A percentile compares a stretch with the other conserved stretches of the same genome.
These are phyloP conservation scores for Mycothermus thermophilus DNA, from an alignment of 495 filamentous ascomycete genomes.

Conservation along the genomic window DNA sequence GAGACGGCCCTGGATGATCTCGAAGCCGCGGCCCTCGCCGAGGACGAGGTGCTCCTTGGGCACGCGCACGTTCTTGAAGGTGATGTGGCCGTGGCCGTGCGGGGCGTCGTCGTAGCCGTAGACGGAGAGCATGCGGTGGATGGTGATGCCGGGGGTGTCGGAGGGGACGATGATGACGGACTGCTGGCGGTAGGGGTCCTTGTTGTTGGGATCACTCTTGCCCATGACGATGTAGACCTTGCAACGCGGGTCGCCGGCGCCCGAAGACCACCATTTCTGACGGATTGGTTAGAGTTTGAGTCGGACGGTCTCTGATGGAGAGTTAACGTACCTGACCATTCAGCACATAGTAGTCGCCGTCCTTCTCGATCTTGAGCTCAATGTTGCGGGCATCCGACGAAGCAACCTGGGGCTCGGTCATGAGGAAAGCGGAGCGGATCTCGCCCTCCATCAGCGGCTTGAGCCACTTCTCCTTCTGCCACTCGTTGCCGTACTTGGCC, in stretches of 20 bases:
- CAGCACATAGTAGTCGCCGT: constrained; percentile 71
- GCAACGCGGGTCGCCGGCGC: constrained; percentile 82
- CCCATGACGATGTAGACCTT: constrained; percentile 87
- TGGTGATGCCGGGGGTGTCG: constrained; percentile 57
- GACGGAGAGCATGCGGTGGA: constrained; percentile 75
- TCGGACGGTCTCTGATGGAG: neutral
- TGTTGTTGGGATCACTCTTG: constrained; percentile 59
- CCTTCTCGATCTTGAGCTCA: constrained; percentile 59
- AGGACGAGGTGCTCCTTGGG: constrained; percentile 67
- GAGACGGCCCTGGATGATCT: constrained; percentile 88
- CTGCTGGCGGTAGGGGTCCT: constrained; percentile 69
- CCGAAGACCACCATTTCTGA: constrained; percentile 94
- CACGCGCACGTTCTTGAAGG: constrained; percentile 73
- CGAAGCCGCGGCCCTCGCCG: constrained; percentile 84
- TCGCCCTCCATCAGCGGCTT: constrained; percentile 68
- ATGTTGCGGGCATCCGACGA: constrained; percentile 86
- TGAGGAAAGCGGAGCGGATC: constrained; percentile 81
- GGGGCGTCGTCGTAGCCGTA: constrained; percentile 94
- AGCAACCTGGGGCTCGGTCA: constrained; percentile 82
- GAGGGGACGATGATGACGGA: constrained; percentile 79
- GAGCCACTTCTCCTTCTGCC: constrained; percentile 81
- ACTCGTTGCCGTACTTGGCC: constrained; percentile 82
- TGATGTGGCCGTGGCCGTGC: constrained; percentile 83
- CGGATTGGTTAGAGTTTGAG: constrained; percentile 1
- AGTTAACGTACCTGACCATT: constrained; percentile 56